Base-by-base conservation (phyloP, 352 stramenopile species). In the Phytophthora sansomeana region DNA sequence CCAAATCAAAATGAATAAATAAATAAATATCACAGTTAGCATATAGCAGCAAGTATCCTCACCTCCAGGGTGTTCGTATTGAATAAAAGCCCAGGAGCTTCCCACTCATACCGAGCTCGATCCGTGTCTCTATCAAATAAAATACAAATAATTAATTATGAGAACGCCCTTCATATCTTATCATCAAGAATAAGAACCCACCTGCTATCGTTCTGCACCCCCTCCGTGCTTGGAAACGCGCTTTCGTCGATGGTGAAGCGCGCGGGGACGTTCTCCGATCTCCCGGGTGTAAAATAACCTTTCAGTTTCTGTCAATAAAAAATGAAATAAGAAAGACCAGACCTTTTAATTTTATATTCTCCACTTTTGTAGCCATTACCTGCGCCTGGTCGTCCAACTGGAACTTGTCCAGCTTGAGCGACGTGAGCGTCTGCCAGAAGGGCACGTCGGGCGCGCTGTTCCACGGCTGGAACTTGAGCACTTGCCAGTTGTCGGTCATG, bases 31-130 rank as follows among this genome's bases (percentile, higher is more conserved):
- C 21, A 24, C 21, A 24, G 21, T 24, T 24, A 24, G 1, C 21
- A 24, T 24, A 24, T 24, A 24, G 21, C 21, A 3, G 3, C 21
- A 24, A 24, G 21, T 24, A 24, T 24, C 13, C 3, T 53, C 16
- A 94, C 85, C 73, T 97, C 87, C 6, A 96, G 62, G 19, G 91
- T 97, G 61, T 97, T 97, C 13, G 86, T 92, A 61, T 96, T 96
- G 60, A 81, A 67, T 0, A 97, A 65, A 21, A 82, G 36, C 16
- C 90, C 90, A 8, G 80, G 79, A 5, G 84, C 83, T 53, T 73
- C 69, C 87, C 85, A 97, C 58, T 96, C 86, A 62, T 94, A 92
- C 3, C 85, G 81, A 54, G 70, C 74, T 35, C 85, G 81, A 47
- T 93, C 82, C 6, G 57, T 55, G 11, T 72, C 57, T 13, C 78